These are phyloP conservation scores for Torulaspora delbrueckii DNA, from an alignment of 805 yeast species.

Conservation along the genomic window DNA sequence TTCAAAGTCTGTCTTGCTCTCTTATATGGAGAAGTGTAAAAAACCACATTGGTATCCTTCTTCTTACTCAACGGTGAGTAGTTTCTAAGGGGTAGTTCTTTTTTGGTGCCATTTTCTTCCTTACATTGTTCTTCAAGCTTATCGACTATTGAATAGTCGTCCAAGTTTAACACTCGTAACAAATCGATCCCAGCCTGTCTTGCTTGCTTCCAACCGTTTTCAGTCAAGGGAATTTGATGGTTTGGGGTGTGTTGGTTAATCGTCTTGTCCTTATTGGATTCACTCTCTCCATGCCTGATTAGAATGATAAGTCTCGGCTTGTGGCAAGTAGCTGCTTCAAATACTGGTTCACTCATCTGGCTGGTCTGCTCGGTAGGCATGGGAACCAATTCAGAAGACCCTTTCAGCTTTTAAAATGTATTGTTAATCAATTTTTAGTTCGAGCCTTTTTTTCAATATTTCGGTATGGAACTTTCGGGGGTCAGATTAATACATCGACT, in stretches of 20 bases:
- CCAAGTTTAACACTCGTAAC: constrained; percentile 27
- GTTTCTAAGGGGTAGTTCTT: constrained; percentile 18
- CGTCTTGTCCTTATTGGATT: constrained; percentile 79
- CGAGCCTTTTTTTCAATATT: not conserved
- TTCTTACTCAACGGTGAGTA: constrained; percentile 34
- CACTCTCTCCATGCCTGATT: constrained; percentile 90
- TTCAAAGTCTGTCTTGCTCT: constrained; percentile 82
- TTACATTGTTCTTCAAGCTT: constrained; percentile 21
- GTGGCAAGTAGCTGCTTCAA: constrained; percentile 9
- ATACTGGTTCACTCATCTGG: constrained; percentile 1
- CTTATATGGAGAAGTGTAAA: constrained; percentile 82
- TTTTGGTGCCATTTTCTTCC: not conserved
- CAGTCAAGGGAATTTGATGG: constrained; percentile 72
- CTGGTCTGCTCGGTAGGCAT: not conserved
- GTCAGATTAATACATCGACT: not conserved
- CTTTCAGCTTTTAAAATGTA: too few species aligned
- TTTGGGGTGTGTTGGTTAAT: constrained; percentile 77
- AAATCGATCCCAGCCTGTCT: constrained; percentile 53
- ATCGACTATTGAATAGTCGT: constrained; percentile 20
- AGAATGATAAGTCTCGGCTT: constrained; percentile 62
- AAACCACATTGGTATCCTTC: constrained; percentile 55
- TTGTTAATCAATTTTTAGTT: not conserved
- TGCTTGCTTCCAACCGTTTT: constrained; percentile 63
- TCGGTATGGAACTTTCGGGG: not conserved
- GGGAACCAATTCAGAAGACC: not conserved